phyloP scores from a whole-genome alignment of 1,139 yeast genomes.

The Maudiozyma humilis region DNA sequence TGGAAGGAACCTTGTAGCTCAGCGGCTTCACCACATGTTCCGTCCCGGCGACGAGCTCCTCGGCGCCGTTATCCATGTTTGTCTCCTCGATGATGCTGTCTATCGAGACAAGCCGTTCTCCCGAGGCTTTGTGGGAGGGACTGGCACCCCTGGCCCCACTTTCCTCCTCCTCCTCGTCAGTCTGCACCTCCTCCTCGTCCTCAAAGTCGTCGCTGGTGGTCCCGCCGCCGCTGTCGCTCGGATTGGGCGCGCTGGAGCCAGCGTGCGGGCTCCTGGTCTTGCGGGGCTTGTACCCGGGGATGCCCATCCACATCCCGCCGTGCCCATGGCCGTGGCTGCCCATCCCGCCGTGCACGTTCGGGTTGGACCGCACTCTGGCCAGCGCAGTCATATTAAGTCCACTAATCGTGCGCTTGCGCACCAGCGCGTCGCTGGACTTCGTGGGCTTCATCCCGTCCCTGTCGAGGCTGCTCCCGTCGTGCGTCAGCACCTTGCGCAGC shows the following conservation, averaged over 20 bases:
- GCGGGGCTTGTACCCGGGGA: slow-evolving; percentile 23
- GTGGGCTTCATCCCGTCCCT: slow-evolving; percentile 7
- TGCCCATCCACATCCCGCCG: slow-evolving; percentile 6
- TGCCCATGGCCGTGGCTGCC: slow-evolving; percentile 3
- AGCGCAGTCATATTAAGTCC: slow-evolving; percentile 30
- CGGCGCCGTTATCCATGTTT: slow-evolving; percentile 1
- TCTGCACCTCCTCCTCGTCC: slow-evolving; percentile 13
- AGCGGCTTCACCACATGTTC: slow-evolving; percentile 9
- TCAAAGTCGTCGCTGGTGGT: neutral
- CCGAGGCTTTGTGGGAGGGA: slow-evolving; percentile 1
- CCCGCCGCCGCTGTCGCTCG: slow-evolving; percentile 2
- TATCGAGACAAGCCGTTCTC: slow-evolving; percentile 6
- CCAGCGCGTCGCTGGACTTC: slow-evolving; percentile 22
- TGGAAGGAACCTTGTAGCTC: slow-evolving; percentile 26
- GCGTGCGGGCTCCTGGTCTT: slow-evolving; percentile 26
- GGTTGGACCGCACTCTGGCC: slow-evolving; percentile 21
- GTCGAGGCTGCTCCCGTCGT: slow-evolving; percentile 15
- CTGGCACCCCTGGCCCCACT: neutral
- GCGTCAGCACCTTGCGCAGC: slow-evolving; percentile 21
- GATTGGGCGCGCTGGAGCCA: slow-evolving; percentile 22
- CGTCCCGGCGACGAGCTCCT: neutral
- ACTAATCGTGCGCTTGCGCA: slow-evolving; percentile 26
- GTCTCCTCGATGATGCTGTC: slow-evolving; percentile 6
- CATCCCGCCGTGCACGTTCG: slow-evolving; percentile 11
- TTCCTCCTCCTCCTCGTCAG: slow-evolving; percentile 23